Conservation (phyloP, 176 grass and related monocot genomes). For the Oryza rufipogon region DNA sequence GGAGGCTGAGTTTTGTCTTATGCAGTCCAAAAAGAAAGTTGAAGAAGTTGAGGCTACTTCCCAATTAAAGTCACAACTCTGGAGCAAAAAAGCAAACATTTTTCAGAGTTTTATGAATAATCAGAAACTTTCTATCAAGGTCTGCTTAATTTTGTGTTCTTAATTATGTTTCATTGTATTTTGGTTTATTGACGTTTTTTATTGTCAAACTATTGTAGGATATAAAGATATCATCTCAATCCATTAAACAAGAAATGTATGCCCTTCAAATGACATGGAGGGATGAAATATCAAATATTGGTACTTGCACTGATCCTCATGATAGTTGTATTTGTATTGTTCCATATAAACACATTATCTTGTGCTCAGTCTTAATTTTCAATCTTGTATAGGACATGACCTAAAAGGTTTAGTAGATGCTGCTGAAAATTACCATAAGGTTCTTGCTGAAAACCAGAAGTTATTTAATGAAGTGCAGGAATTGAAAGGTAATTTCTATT, state of each 20-base stretch:
- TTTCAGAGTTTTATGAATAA: conserved; percentile 66
- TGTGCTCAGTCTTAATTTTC: neutral
- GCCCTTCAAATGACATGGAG: conserved; percentile 81
- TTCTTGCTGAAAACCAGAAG: conserved; percentile 92
- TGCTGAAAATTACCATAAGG: conserved; percentile 87
- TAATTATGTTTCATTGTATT: conserved; percentile 26
- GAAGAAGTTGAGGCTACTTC: conserved; percentile 75
- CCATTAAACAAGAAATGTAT: conserved; percentile 78
- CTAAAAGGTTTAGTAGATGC: conserved; percentile 88
- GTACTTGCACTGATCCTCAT: conserved; percentile 44
- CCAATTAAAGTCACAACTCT: conserved; percentile 69
- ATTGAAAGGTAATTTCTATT: conserved; percentile 76
- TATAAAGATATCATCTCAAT: conserved; percentile 73
- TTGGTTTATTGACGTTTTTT: conserved; percentile 31
- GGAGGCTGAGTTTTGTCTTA: conserved; percentile 73
- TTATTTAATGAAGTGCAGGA: conserved; percentile 97
- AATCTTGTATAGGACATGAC: conserved; percentile 58
- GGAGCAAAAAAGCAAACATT: conserved; percentile 79
- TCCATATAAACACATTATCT: neutral
- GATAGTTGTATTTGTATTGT: conserved; percentile 10
- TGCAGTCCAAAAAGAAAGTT: conserved; percentile 68
- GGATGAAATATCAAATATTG: conserved; percentile 80
- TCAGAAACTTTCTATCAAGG: conserved; percentile 67
- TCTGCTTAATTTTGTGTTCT: conserved; percentile 35
- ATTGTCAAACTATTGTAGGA: conserved; percentile 59